These are phyloP conservation scores for Candida multigemmis DNA, from an alignment of 805 yeast genomes.

Conservation along the genomic window DNA sequence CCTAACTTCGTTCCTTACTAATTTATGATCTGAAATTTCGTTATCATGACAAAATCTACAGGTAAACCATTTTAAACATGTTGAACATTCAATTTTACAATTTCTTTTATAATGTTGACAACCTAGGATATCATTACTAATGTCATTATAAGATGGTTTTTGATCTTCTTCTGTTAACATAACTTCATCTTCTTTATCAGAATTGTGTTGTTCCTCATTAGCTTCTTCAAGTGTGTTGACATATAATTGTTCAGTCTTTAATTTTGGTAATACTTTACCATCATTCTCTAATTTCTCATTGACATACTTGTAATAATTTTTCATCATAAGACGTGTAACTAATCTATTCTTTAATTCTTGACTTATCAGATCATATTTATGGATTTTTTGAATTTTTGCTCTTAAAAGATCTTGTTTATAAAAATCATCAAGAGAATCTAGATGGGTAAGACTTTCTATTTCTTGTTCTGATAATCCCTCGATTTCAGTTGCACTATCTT, in stretches of 20 bases:
- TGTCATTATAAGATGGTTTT: conserved; percentile 38
- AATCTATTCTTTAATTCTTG: conserved; percentile 39
- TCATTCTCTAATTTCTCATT: conserved; percentile 17
- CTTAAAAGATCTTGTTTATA: conserved; percentile 33
- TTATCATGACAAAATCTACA: conserved; percentile 84
- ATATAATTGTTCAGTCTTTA: conserved; percentile 11
- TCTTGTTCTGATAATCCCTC: conserved; percentile 28
- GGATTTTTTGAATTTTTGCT: conserved; percentile 39
- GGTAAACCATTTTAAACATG: conserved; percentile 65
- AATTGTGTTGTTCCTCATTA: conserved; percentile 5
- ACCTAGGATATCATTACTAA: conserved; percentile 44
- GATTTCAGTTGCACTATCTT: conserved; percentile 20
- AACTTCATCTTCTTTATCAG: conserved; percentile 29
- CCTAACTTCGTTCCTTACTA: conserved; percentile 44
- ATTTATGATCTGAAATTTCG: conserved; percentile 48
- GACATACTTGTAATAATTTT: conserved; percentile 47
- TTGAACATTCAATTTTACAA: conserved; percentile 76
- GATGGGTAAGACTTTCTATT: conserved; percentile 23
- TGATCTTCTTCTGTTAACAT: conserved; percentile 39
- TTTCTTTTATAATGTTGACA: conserved; percentile 78
- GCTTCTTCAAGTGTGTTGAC: conserved; percentile 4
- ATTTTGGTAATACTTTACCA: conserved; percentile 1
- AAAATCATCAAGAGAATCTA: conserved; percentile 27
- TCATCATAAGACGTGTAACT: conserved; percentile 62
- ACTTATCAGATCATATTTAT: conserved; percentile 22